phyloP scores from a whole-genome alignment of 169 alveolate species.

The Ichthyophthirius multifiliis region DNA sequence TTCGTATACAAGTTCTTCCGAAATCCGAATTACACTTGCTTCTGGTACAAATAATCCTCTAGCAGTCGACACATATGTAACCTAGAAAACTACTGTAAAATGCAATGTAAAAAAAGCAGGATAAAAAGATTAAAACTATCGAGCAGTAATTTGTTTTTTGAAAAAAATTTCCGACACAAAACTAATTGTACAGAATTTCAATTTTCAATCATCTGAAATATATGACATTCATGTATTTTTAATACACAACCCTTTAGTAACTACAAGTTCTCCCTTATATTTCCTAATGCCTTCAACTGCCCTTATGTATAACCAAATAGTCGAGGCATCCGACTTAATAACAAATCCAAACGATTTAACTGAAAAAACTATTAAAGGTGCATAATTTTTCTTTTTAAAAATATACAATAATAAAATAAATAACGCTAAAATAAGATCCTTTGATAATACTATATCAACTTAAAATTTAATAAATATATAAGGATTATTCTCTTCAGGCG shows the following conservation, averaged over 20 bases:
- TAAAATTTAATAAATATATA: not conserved
- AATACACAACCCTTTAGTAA: not conserved
- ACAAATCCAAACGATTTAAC: no score
- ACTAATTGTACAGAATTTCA: not conserved
- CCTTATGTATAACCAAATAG: not conserved
- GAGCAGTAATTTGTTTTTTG: not conserved
- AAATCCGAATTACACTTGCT: no score
- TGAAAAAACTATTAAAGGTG: no score
- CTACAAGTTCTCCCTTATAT: no score
- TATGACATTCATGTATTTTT: not conserved
- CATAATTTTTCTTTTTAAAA: no score
- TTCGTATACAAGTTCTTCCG: no score
- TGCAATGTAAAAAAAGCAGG: not conserved
- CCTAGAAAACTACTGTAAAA: not conserved
- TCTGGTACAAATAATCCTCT: no score
- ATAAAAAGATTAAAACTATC: not conserved
- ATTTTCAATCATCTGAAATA: not conserved
- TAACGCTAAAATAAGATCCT: no score
- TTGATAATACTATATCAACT: not conserved
- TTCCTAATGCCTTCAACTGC: not conserved
- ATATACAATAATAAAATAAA: no score
- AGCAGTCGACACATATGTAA: no score
- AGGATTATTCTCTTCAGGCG: not conserved
- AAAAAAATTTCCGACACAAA: not conserved
- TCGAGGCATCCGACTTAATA: not conserved